Conservation (phyloP, 2,329 filamentous ascomycete species). For the Fusarium solani-melongenae region DNA sequence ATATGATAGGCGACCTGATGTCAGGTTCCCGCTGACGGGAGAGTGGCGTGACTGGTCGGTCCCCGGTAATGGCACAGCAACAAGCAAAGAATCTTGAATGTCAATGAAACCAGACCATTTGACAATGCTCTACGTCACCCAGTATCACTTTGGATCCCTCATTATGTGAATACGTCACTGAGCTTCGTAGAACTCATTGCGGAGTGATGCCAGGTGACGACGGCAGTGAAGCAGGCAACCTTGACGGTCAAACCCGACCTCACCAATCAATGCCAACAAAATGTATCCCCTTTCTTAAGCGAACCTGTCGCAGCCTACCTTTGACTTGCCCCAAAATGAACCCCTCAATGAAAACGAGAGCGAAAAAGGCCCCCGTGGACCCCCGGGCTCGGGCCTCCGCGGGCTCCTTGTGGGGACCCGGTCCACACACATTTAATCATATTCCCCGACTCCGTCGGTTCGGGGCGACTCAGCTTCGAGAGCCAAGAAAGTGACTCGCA, state of each 20-base stretch:
- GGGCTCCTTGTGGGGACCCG: slow-evolving; percentile 3
- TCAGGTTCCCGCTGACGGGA: background rate
- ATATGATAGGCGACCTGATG: background rate
- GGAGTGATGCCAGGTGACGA: background rate
- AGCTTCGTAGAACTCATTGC: background rate
- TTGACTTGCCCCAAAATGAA: background rate
- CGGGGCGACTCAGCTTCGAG: background rate
- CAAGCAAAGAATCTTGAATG: background rate
- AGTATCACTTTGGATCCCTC: background rate
- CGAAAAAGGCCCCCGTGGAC: background rate
- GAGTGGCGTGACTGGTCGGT: background rate
- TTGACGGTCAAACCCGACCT: background rate
- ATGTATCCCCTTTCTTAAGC: background rate
- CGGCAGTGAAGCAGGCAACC: background rate
- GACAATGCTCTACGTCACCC: background rate
- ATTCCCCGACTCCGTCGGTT: slow-evolving; percentile 14
- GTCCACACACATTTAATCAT: slow-evolving; percentile 1
- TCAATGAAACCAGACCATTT: background rate
- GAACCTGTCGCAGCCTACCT: background rate
- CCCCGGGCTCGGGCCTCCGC: slow-evolving; percentile 14
- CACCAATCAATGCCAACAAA: background rate
- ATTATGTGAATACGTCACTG: background rate
- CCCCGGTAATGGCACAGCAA: background rate
- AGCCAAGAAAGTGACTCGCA: background rate
- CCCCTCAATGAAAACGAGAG: background rate